Base-by-base conservation (phyloP, 108 stramenopile species). In the Conticribra weissflogii region DNA sequence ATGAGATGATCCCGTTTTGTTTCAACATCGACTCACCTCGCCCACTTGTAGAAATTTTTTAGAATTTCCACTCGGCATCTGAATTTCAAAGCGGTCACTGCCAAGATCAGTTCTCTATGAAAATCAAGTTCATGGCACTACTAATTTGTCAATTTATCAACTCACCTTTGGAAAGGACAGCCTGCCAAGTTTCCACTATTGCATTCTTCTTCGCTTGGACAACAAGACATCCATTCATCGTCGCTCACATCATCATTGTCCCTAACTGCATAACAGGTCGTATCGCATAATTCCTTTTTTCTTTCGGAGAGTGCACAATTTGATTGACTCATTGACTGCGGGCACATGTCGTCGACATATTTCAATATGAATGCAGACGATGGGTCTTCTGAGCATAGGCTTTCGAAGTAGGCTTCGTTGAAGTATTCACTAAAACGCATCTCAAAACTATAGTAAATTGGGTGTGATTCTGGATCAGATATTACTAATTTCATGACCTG, bases 361-460 rank as follows among this genome's bases (percentile, higher is more conserved):
- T 56, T 46, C 57, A 76, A 24, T 5, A 73, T 28, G 69, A 68
- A 59, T 22, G 17, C 46, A n/a, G 54, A 34, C 1, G 69, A 50
- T 2, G 65, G 23, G 18, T 63, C 74, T 3, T 56, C 56, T 14
- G 74, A 62, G 51, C 71, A 78, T 3, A 82, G 41, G 24, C 61
- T 82, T 27, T 64, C 59, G 19, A 73, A 82, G 50, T 82, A 82
- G 0, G 60, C 60, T 3, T 47, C n/a, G 33, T 82, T 82, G 19
- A 82, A 74, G 28, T 32, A 59, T n/a, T 14, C 29, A 33, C 23
- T 24, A 4, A 82, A 7, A 19, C 53, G 60, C 0, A 45, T 41
- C 60, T 82, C 81, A 36, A 82, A 82, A 0, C 61, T 33, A 61
- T 78, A 66, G 56, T 78, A 82, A 5, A 48, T n/a, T 25, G 71